These are phyloP conservation scores for Chrysopogon serrulatus DNA, from an alignment of 176 grass and related monocot species.

Conservation along the genomic window DNA sequence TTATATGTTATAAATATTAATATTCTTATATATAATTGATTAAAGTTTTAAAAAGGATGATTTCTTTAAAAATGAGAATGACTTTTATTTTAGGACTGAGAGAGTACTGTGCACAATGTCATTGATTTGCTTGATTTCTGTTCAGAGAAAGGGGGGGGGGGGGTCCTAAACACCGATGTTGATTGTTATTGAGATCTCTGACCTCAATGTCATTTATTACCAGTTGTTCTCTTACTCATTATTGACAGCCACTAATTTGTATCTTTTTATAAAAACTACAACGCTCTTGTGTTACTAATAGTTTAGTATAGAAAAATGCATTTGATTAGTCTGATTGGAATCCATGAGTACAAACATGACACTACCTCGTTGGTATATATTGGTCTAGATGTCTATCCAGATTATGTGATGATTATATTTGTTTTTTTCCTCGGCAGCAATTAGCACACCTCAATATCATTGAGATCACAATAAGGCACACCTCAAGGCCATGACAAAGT, in stretches of 20 bases:
- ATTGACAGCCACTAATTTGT: neutral
- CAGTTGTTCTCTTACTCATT: neutral
- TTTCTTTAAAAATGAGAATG: no score
- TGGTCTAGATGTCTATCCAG: neutral
- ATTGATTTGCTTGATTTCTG: no score
- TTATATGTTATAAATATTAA: no score
- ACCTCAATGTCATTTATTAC: neutral
- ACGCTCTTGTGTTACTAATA: neutral
- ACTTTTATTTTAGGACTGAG: no score
- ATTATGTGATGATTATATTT: neutral
- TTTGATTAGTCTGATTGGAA: neutral
- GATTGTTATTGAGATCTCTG: no score
- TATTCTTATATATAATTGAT: no score
- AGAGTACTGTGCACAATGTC: no score
- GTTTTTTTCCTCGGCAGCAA: neutral
- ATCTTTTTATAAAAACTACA: neutral
- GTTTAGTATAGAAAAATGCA: neutral
- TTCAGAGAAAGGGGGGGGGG: no score
- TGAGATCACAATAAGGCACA: neutral
- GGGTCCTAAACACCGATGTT: no score
- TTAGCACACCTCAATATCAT: no score
- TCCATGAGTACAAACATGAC: neutral
- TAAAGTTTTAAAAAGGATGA: no score
- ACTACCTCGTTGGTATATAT: neutral
- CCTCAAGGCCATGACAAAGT: conserved; percentile 24